Evolutionary conservation across 257 asterid genomes (phyloP), one percentile per base, ranked within the genome.

Genomic region (Ocimum tenuiflorum): DNA sequence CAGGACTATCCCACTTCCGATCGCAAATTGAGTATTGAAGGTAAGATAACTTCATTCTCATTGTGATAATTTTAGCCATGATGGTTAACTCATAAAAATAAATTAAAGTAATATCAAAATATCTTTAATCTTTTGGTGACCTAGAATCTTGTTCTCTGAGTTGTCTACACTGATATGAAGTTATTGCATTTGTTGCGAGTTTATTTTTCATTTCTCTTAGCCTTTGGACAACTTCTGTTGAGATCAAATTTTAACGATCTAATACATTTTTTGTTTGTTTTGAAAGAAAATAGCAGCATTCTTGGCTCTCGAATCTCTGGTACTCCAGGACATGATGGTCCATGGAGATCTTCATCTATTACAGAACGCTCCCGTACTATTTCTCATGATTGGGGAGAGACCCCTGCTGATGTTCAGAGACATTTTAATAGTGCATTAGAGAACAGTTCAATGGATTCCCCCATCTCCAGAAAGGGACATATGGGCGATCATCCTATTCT

Each of bases 271-370:
- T n/a, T 48, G 52, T 69, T 38, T 59, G 74, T 61, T 47, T 14
- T 15, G 19, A 69, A 23, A 59, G 67, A 69, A 48, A 63, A 69
- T 59, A 24, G 62, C 38, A 54, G 65, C 65, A 43, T 31, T 36
- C 59, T 35, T 59, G 60, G 60, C 29, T 7, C 62, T 57, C 59
- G 62, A 15, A 68, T 59, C 19, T 47, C 61, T 35, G 50, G 54
- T 43, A 41, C 68, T 3, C 68, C 62, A 11, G 74, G 74, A 15
- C 60, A 59, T 13, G 52, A 48, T 46, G 86, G 87, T 68, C 18
- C 86, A 23, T 84, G 96, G 96, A 77, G 84, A 72, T 79, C 96
- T 41, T 68, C 90, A 48, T 86, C 96, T n/a, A 67, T 87, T 69
- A 69, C 69, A 29, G 96, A 88, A 19, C 94, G 80, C 15, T 41